phyloP scores from a whole-genome alignment of 2,329 filamentous ascomycete species.

The Zymoseptoria passerinii region DNA sequence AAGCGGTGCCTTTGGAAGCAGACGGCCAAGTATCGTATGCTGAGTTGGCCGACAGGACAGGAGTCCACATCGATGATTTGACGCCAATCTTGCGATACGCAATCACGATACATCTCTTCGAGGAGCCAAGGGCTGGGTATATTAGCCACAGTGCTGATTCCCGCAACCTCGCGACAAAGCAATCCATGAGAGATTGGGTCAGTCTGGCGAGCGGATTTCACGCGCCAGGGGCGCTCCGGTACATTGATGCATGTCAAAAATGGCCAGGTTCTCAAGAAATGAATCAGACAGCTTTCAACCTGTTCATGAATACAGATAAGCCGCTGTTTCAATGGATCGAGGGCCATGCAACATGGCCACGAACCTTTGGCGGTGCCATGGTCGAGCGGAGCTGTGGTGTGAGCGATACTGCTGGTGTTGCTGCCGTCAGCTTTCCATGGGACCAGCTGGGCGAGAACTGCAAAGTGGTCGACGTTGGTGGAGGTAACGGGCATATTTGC shows the following conservation, averaged over 20 bases:
- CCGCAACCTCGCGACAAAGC: neutral
- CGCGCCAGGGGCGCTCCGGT: neutral
- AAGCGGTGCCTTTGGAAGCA: neutral
- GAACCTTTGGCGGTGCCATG: neutral
- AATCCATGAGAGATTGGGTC: neutral
- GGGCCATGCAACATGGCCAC: neutral
- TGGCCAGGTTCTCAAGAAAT: neutral
- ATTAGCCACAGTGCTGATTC: neutral
- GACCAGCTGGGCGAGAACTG: conserved; percentile 9
- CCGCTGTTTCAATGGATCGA: conserved; percentile 12
- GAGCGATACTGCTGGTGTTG: conserved; percentile 1
- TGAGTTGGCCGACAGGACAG: neutral
- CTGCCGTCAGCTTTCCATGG: conserved; percentile 19
- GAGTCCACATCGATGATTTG: neutral
- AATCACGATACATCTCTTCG: neutral
- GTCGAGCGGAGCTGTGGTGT: neutral
- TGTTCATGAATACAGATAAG: conserved; percentile 12
- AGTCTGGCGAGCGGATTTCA: neutral
- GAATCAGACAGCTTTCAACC: conserved; percentile 17
- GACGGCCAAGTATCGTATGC: neutral
- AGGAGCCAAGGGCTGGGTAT: neutral
- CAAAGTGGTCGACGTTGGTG: conserved; percentile 17
- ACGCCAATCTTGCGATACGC: neutral
- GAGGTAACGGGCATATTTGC: conserved; percentile 18
- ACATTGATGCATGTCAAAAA: neutral